Base-by-base conservation (phyloP, 2,329 filamentous ascomycete genomes). In the Hypomyces rosellus region DNA sequence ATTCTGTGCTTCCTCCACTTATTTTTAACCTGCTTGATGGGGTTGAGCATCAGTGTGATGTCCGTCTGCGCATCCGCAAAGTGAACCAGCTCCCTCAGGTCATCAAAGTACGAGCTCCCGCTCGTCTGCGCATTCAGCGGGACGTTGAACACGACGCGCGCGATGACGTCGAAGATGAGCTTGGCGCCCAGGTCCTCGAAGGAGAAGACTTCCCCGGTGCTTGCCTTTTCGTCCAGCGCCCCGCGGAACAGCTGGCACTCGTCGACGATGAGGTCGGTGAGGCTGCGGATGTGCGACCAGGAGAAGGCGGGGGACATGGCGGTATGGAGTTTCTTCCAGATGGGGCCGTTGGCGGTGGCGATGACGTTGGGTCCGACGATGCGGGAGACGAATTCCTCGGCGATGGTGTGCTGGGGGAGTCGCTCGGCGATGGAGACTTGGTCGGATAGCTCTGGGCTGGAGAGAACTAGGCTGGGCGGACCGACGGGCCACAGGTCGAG, bases 401-500 rank as follows among this genome's bases (percentile, higher is more conserved):
- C 33, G 18, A 55, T 8, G 11, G 18, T 8, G 42, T 63, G 61
- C 46, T 57, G 55, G 40, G 55, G 53, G 22, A 57, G 59, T 4
- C 52, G 48, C 4, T 53, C 54, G 1, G 48, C 48, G 18, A 59
- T 55, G 36, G 58, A 54, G 18, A 62, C 56, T 18, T 61, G 48
- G 20, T 61, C 60, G 34, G 58, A 55, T 15, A 61, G 53, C 4
- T 59, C 57, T 12, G 63, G 62, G 22, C 61, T 56, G 14, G 55
- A 58, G 48, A 65, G 41, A 41, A 65, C 51, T 25, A 63, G 53
- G 34, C 59, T 58, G 6, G 56, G 53, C n/a, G 57, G 54, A 37
- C 54, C 55, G 18, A 65, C 38, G 4, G 63, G 63, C 63, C 62
- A 65, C n/a, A 64, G 54, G 48, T 65, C 62, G 22, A 65, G 52